Base-by-base conservation (phyloP, 768 basidiomycete species). In the Antrodiella citrinella region DNA sequence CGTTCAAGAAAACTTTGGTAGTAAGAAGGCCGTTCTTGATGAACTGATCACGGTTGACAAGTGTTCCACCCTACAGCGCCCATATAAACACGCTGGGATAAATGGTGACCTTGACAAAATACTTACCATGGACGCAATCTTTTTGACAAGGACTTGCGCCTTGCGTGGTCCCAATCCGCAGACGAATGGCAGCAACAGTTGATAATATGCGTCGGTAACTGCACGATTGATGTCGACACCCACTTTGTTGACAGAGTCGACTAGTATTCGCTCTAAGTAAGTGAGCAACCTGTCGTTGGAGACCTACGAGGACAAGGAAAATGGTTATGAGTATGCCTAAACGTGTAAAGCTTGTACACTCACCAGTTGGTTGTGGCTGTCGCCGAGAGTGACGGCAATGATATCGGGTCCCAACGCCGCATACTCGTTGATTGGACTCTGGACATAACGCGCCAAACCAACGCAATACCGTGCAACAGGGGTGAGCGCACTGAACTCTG, bases 181-280 rank as follows among this genome's bases (percentile, higher is more conserved):
- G 39, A 99, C 80, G 60, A 90, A 95, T 1, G 87, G 93, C 9
- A 99, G 74, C 25, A 97, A 75, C 47, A 84, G 77, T 57, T 89
- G 85, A 62, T 96, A 92, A 65, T 98, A 96, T 2, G 82, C 59
- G 65, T 97, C 91, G 1, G 82, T 81, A 15, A 92, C 84, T 26
- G 91, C 90, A 24, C 86, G 85, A 64, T 99, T 98, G 71, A 99
- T 87, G 64, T 98, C 94, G 42, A 98, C 93, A 24, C 96, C 96
- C 53, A 94, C 84, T 61, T 82, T 82, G 67, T 94, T 97, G 50
- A 89, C 86, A 22, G 90, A 74, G 64, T 97, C 94, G 50, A 96
- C 90, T 30, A 99, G 70, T 22, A 80, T 84, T 38, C 90, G 82
- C 65, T 99, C 96, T 38, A 96, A 79, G 0, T 84, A 80, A 4